phyloP scores from a whole-genome alignment of 805 yeast genomes.

The Clavispora asparagi region DNA sequence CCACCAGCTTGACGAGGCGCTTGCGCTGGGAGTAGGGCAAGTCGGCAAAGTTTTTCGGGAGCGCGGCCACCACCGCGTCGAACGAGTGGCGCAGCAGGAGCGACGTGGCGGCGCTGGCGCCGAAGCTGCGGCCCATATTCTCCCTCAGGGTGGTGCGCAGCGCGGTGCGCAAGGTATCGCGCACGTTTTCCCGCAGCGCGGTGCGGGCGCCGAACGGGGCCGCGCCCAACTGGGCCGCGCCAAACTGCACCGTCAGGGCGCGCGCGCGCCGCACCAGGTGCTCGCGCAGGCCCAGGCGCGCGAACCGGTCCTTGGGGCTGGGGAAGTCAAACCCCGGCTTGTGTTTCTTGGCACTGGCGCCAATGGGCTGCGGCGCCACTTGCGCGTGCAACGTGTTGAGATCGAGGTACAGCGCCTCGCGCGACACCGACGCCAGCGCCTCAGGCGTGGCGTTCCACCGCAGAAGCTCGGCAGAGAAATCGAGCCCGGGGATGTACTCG shows the following conservation, averaged over 20 bases:
- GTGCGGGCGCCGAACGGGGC: too few species aligned
- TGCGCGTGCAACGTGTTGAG: conserved; percentile 38
- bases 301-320: conserved; percentile 4
- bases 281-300: neutral
- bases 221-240: neutral
- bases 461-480: conserved; percentile 44
- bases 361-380: conserved; percentile 40
- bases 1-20: conserved; percentile 34
- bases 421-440: conserved; percentile 18
- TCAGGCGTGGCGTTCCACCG: conserved; percentile 38
- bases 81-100: conserved; percentile 30
- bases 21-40: conserved; percentile 60
- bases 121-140: neutral
- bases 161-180: neutral
- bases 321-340: conserved; percentile 10
- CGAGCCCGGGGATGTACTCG: conserved; percentile 72
- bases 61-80: conserved; percentile 33
- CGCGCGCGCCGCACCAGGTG: neutral
- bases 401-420: conserved; percentile 36
- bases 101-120: neutral
- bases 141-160: neutral
- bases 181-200: neutral
- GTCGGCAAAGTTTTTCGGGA: conserved; percentile 41
- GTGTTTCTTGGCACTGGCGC: neutral
- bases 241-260: neutral